Evolutionary conservation across 805 yeast species (phyloP).

Genomic region (Ogataea henricii): DNA sequence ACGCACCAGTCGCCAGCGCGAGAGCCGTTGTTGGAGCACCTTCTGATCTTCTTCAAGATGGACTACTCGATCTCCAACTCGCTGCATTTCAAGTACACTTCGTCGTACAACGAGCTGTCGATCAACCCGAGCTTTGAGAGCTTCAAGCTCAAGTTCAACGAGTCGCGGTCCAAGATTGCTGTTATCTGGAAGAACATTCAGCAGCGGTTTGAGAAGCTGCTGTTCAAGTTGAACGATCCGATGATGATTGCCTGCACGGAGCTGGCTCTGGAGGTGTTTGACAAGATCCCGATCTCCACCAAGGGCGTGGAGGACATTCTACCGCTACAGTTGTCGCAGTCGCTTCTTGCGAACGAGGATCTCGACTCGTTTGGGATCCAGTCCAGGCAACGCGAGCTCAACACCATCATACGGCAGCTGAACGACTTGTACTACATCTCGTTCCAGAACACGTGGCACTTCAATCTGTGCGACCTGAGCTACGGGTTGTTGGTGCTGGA

Average conservation of each 20-base stretch:
- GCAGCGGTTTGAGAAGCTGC: conserved; percentile 46
- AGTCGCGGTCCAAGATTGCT: conserved; percentile 60
- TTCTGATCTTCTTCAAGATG: conserved; percentile 65
- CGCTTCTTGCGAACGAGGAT: conserved; percentile 36
- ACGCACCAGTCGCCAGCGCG: conserved; percentile 72
- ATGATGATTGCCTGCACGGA: conserved; percentile 49
- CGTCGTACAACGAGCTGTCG: conserved; percentile 68
- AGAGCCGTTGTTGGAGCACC: conserved; percentile 67
- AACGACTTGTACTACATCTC: conserved; percentile 65
- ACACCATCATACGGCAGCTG: conserved; percentile 46
- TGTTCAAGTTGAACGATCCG: conserved; percentile 43
- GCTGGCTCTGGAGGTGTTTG: conserved; percentile 61
- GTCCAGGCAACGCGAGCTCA: conserved; percentile 41
- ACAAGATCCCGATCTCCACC: conserved; percentile 56
- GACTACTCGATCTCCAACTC: conserved; percentile 77
- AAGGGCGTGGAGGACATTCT: conserved; percentile 36
- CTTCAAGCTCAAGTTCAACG: conserved; percentile 62
- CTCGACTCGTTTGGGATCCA: conserved; percentile 44
- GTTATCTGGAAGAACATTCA: conserved; percentile 64
- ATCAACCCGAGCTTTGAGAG: conserved; percentile 64
- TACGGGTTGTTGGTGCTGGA: conserved; percentile 51
- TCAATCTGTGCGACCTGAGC: conserved; percentile 64
- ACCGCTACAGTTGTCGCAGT: conserved; percentile 30
- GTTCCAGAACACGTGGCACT: conserved; percentile 77
- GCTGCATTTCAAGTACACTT: conserved; percentile 67